A percentile compares a stretch with the other conserved stretches of the same genome.
These are phyloP conservation scores for Hordeum pubiflorum DNA, from an alignment of 202 grass and related monocot species.

Conservation along the genomic window DNA sequence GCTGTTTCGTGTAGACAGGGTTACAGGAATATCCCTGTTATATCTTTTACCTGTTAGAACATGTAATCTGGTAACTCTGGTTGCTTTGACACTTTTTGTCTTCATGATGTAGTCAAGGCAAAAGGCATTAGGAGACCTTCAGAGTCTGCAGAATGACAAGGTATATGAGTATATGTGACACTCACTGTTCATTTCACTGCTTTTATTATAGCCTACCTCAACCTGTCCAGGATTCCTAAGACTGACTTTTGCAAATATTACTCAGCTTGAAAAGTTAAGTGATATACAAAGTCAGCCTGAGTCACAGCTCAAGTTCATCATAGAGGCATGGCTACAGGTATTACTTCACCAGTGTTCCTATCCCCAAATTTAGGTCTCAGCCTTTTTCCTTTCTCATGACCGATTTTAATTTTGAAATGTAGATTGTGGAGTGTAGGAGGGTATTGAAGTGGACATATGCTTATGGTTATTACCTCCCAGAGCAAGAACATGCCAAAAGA, in stretches of 20 bases:
- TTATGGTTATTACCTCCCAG: conserved; percentile 93
- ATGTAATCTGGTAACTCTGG: conserved; percentile 10
- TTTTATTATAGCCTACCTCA: background rate
- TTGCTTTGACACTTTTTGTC: background rate
- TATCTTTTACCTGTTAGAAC: background rate
- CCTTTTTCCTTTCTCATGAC: conserved; percentile 3
- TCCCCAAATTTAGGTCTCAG: background rate
- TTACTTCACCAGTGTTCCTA: background rate
- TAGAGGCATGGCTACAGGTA: conserved; percentile 98
- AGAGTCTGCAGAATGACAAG: conserved; percentile 85
- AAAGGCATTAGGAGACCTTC: conserved; percentile 83
- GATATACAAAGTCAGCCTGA: conserved; percentile 97
- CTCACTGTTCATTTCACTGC: background rate
- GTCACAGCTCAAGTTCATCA: conserved; percentile 98
- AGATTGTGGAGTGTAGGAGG: conserved; percentile 98
- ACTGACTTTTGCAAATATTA: conserved; percentile 24
- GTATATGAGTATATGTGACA: conserved; percentile 29
- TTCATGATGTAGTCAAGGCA: conserved; percentile 75
- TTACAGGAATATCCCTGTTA: background rate
- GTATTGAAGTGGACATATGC: conserved; percentile 99
- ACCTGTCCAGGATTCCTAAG: conserved; percentile 6
- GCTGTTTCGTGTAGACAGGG: background rate
- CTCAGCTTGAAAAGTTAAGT: conserved; percentile 93
- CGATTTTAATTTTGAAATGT: conserved; percentile 29
- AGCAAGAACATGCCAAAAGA: conserved; percentile 88